Evolutionary conservation across 768 basidiomycete species (phyloP), one percentile per base, ranked within the genome.

Genomic region (Boletus huronensis): DNA sequence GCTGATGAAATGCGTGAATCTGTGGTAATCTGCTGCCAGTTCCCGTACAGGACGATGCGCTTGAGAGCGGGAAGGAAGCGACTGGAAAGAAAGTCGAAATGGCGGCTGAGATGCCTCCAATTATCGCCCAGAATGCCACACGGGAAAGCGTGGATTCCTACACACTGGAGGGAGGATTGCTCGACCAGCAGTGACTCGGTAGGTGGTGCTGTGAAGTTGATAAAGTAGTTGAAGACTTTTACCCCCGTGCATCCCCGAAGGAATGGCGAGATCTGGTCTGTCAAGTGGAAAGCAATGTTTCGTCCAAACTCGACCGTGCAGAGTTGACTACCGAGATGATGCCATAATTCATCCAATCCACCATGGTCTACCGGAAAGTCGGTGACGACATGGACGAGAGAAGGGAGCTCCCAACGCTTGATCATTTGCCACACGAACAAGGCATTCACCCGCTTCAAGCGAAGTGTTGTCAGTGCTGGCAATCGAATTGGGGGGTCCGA

Each of bases 281-380:
- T 49, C 51, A 80, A 64, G 41, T 77, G 70, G 65, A 87, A 87
- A 38, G 75, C 78, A 29, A 83, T 58, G 63, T 81, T 78, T 57
- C 70, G 76, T 32, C 85, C 84, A 52, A 87, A 76, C 61, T 87
- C 85, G 23, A 86, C 72, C 2, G 72, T 75, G 50, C 72, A 70
- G 42, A 87, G 74, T 54, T 80, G 81, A 43, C 58, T 53, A 25
- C 83, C 83, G 48, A 80, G 77, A 17, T 59, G 59, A 32, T 74
- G 69, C 83, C 82, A 84, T 21, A 86, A 53, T 28, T 66, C 64
- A 36, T 76, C 72, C 55, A 81, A 57, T 17, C 74, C 75, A 13
- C 69, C 65, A 29, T 71, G 66, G 17, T 61, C 63, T 17, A 67
- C 59, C 21, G 79, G 77, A 26, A 75, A 73, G 60, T 86, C 85